Conservation (phyloP, 2,329 filamentous ascomycete genomes). For the Claviceps africana region DNA sequence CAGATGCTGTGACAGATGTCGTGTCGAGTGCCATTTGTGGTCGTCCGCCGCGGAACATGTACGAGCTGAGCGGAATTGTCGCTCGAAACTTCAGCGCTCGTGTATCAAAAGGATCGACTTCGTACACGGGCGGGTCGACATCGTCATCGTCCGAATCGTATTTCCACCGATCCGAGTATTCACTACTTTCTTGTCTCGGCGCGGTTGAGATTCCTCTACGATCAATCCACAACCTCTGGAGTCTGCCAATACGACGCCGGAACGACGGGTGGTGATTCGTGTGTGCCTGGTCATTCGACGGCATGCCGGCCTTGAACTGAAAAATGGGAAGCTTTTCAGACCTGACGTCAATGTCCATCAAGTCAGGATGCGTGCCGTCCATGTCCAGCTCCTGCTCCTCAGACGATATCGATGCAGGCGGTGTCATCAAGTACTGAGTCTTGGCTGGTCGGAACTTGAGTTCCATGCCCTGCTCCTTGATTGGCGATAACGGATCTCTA, state of each 20-base stretch:
- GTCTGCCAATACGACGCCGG: conserved; percentile 69
- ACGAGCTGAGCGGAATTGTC: conserved; percentile 37
- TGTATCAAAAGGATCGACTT: conserved; percentile 57
- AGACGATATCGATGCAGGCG: conserved; percentile 41
- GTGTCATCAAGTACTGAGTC: conserved; percentile 55
- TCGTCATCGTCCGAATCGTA: conserved; percentile 82
- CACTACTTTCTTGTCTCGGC: conserved; percentile 26
- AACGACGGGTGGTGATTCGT: conserved; percentile 49
- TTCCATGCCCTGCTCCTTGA: conserved; percentile 48
- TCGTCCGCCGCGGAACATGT: conserved; percentile 25
- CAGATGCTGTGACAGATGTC: conserved; percentile 10
- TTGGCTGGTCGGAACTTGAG: conserved; percentile 57
- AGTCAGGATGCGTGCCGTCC: conserved; percentile 33
- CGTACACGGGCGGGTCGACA: conserved; percentile 60
- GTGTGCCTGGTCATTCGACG: conserved; percentile 22
- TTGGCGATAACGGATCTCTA: conserved; percentile 68
- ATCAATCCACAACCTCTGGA: conserved; percentile 80
- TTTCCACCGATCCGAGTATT: conserved; percentile 59
- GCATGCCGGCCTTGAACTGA: conserved; percentile 30
- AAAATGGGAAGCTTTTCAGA: conserved; percentile 22
- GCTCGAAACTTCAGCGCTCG: conserved; percentile 46
- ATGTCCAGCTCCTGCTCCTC: conserved; percentile 39
- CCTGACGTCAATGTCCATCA: conserved; percentile 24
- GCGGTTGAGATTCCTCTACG: conserved; percentile 51
- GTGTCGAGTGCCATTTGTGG: conserved; percentile 19